Base-by-base conservation (phyloP, 768 basidiomycete genomes). In the Neoboletus subvelutipes region DNA sequence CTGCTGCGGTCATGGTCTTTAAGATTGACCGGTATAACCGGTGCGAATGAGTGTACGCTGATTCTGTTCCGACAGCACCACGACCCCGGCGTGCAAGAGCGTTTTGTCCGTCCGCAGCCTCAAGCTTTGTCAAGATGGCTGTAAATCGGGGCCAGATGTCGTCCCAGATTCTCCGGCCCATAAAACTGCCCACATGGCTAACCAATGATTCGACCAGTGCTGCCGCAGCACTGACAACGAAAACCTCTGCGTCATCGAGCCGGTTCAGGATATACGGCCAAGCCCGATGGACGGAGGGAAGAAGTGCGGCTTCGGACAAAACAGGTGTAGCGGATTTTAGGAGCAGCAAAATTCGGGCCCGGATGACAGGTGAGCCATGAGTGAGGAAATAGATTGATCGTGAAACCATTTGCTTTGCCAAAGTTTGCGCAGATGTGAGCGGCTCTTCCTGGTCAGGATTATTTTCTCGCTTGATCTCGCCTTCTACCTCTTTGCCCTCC, bases 221-320 rank as follows among this genome's bases (percentile, higher is more conserved):
- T 1, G 88, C 86, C 1, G 92, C 87, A 24, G 89, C 88, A 52
- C 82, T 82, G 59, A 94, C 83, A 29, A 98, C 93, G 63, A 85
- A 94, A 0, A 85, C 75, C 67, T 94, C 89, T 0, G 77, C 43
- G 65, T 94, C 92, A 15, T 71, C 68, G 13, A 98, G 77, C 9
- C 96, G 82, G 63, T 93, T 93, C 54, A 98, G 74, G 62, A 99
- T 84, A 70, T 88, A 92, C n/a, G 93, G 92, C 97, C 97, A 99
- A 2, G 91, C 88, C 22, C 82, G 81, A 71, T 98, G 91, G 36
- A 98, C 82, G 5, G 89, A 80, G 2, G 94, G 90, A 40, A 98
- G 80, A 18, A 98, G 80, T 17, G 88, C 83, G 13, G 86, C 83
- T 64, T 87, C 87, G 0, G 80, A 81, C 22, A 86, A 77, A 7